Percentiles rank a stretch among this genome's conserved stretches.
These are phyloP conservation scores for Hansenula sp. DNA, from an alignment of 1,139 yeast species.

Conservation along the genomic window DNA sequence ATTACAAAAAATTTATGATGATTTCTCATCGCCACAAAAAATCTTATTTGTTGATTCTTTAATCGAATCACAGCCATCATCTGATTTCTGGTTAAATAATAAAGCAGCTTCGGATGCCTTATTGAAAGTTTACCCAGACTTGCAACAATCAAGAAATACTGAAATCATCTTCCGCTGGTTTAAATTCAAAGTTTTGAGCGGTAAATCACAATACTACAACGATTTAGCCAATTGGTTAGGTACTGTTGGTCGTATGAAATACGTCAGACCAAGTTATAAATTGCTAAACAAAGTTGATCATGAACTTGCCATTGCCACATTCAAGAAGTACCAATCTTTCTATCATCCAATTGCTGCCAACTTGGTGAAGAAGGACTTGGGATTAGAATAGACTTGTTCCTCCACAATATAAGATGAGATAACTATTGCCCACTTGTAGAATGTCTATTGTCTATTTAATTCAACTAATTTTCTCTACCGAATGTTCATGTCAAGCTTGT, in stretches of 20 bases:
- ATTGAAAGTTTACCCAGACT: conserved; percentile 25
- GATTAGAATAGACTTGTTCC: too few relatives aligned
- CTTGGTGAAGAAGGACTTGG: conserved; percentile 73
- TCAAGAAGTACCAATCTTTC: conserved; percentile 48
- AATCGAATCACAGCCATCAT: conserved; percentile 29
- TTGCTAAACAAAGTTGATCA: conserved; percentile 62
- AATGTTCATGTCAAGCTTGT: too few relatives aligned
- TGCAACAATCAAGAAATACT: conserved; percentile 54
- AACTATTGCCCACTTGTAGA: too few relatives aligned
- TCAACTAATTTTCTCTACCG: too few relatives aligned
- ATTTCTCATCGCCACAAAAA: conserved; percentile 70
- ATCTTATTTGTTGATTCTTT: conserved; percentile 76
- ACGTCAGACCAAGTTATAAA: conserved; percentile 81
- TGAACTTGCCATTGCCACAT: conserved; percentile 61
- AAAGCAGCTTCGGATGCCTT: conserved; percentile 26
- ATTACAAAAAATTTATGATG: conserved; percentile 33
- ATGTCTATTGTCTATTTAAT: too few relatives aligned
- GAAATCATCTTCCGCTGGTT: conserved; percentile 82
- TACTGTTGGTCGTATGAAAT: conserved; percentile 93
- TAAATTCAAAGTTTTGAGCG: conserved; percentile 53
- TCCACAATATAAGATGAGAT: too few relatives aligned
- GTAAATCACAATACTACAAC: conserved; percentile 40
- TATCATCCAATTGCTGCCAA: conserved; percentile 87
- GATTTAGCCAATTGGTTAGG: conserved; percentile 79
- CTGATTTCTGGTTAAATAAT: conserved; percentile 25